Evolutionary conservation across 2,329 filamentous ascomycete species (phyloP).

Genomic region (Cryphonectria naterciae): DNA sequence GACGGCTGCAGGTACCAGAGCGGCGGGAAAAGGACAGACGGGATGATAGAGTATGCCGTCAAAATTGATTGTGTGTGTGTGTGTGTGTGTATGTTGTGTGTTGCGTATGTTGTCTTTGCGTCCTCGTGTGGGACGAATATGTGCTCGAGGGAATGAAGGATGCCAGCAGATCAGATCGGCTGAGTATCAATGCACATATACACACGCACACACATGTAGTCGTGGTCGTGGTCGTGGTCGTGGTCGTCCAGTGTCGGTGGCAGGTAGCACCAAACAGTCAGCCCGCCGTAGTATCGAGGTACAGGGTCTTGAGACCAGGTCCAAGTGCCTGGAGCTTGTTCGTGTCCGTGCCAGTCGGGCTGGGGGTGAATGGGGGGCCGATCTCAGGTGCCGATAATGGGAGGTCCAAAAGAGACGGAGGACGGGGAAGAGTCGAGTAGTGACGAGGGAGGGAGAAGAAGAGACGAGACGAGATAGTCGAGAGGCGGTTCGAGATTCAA

Average conservation of each 20-base stretch:
- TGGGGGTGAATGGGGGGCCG: not conserved
- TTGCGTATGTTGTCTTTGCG: too few species aligned
- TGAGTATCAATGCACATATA: not conserved
- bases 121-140: too few species aligned
- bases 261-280: not conserved
- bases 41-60: not conserved
- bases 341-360: constrained; percentile 1
- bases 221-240: not conserved
- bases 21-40: not conserved
- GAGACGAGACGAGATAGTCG: constrained; percentile 18
- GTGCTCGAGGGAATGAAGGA: not conserved
- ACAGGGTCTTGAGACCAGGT: not conserved
- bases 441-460: not conserved
- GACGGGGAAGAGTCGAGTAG: not conserved
- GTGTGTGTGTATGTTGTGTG: not conserved
- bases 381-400: not conserved
- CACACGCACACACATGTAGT: not conserved
- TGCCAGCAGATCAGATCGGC: not conserved
- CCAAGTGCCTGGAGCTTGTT: not conserved
- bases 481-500: not conserved
- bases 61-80: not conserved
- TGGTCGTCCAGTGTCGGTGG: not conserved
- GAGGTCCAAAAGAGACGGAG: not conserved
- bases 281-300: not conserved
- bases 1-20: constrained; percentile 5